Conservation (phyloP, 1,139 yeast species). For the Candida sp. region DNA sequence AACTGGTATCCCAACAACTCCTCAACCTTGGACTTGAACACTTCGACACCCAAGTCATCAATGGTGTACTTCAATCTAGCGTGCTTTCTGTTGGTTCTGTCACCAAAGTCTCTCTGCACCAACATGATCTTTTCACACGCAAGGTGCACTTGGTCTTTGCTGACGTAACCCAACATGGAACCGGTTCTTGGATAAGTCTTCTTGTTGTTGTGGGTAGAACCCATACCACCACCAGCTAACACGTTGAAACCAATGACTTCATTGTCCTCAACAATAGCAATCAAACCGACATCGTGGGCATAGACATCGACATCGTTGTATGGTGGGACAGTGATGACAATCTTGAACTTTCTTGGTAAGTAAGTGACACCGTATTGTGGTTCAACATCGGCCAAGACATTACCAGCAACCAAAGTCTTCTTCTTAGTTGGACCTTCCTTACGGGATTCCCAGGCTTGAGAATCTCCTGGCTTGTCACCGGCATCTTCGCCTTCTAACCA, state of each 20-base stretch:
- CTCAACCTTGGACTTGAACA: conserved; percentile 80
- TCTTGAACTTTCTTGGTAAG: conserved; percentile 95
- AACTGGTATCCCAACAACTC: conserved; percentile 80
- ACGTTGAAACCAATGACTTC: conserved; percentile 81
- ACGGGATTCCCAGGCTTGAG: conserved; percentile 73
- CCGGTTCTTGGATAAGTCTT: conserved; percentile 98
- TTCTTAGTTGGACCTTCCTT: conserved; percentile 79
- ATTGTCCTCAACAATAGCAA: conserved; percentile 81
- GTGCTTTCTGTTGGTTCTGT: conserved; percentile 95
- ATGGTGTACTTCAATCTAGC: conserved; percentile 98
- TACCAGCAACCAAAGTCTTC: conserved; percentile 86
- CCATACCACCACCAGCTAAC: conserved; percentile 99
- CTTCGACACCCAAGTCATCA: conserved; percentile 89
- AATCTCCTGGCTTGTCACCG: conserved; percentile 69
- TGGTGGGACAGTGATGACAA: conserved; percentile 96
- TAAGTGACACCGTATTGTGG: conserved; percentile 89
- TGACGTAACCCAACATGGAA: conserved; percentile 78
- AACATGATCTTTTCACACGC: conserved; percentile 94
- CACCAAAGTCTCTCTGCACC: conserved; percentile 96
- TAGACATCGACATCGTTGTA: conserved; percentile 97
- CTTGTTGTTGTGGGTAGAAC: conserved; percentile 94
- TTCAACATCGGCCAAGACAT: conserved; percentile 83
- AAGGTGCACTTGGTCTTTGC: conserved; percentile 67
- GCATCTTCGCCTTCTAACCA: conserved; percentile 93
- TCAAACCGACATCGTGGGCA: conserved; percentile 93